Percentiles rank a stretch among this genome's conserved stretches.
phyloP scores from a whole-genome alignment of 192 early-diverging fungal genomes.

The Cladochytrium replicatum region DNA sequence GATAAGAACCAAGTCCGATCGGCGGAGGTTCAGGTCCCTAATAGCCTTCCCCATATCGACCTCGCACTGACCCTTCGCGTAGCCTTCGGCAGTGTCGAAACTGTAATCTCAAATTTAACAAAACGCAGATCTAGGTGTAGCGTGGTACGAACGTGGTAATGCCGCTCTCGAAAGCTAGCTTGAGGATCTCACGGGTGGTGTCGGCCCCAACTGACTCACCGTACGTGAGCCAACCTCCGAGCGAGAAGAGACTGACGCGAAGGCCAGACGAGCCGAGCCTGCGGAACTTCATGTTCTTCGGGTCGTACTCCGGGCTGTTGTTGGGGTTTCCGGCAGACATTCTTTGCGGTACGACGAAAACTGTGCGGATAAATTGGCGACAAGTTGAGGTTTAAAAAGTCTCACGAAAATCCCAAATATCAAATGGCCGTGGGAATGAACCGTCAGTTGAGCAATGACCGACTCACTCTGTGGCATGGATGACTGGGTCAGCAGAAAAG shows the following conservation, averaged over 20 bases:
- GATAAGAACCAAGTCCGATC: constrained; percentile 66
- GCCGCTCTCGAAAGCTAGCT: constrained; percentile 58
- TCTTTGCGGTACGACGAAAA: too few relatives aligned
- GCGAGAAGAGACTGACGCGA: constrained; percentile 58
- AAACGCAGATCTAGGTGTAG: background rate
- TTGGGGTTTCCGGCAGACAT: too few relatives aligned
- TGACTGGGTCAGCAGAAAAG: too few relatives aligned
- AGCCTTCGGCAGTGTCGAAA: constrained; percentile 52
- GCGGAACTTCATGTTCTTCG: constrained; percentile 65
- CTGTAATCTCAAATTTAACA: constrained; percentile 2
- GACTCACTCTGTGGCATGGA: too few relatives aligned
- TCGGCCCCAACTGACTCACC: constrained; percentile 49
- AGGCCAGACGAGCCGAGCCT: constrained; percentile 68
- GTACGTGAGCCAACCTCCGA: constrained; percentile 61
- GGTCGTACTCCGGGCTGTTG: too few relatives aligned
- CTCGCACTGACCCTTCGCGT: constrained; percentile 58
- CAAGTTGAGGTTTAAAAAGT: too few relatives aligned
- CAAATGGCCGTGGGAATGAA: too few relatives aligned
- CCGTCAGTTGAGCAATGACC: too few relatives aligned
- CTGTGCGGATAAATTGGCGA: too few relatives aligned
- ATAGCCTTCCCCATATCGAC: constrained; percentile 68
- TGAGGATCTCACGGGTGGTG: constrained; percentile 52
- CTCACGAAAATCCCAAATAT: too few relatives aligned
- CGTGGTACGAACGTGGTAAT: constrained; percentile 66
- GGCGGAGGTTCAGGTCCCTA: constrained; percentile 58